Conservation (phyloP, 2,329 filamentous ascomycete species). For the Colletotrichum sp. region DNA sequence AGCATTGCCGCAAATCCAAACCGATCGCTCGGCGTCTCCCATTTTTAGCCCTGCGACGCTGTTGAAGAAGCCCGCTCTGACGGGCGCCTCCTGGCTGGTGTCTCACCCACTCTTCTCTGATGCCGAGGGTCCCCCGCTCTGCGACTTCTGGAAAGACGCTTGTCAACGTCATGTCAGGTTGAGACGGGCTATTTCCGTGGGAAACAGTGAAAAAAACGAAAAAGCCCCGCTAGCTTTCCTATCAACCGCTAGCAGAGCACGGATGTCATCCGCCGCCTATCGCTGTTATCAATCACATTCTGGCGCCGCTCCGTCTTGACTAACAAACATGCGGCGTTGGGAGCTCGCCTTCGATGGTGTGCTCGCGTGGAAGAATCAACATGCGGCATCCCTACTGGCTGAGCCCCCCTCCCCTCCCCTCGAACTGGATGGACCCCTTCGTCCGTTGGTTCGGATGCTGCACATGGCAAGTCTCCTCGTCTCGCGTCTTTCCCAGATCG, state of each 20-base stretch:
- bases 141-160: not conserved
- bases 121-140: conserved; percentile 2
- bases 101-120: not conserved
- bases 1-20: not conserved
- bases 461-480: not conserved
- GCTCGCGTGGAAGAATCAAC: not conserved
- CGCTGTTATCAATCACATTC: not conserved
- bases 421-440: not conserved
- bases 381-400: not conserved
- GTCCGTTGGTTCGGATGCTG: not conserved
- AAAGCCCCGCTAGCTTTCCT: not conserved
- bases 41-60: not conserved
- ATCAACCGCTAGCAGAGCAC: not conserved
- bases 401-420: not conserved
- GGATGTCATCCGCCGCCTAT: not conserved
- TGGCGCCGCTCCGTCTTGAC: not conserved
- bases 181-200: not conserved
- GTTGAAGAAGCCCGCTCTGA: not conserved
- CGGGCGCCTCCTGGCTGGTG: not conserved
- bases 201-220: not conserved
- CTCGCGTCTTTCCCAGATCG: not conserved
- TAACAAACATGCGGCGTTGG: not conserved
- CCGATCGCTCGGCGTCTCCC: not conserved
- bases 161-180: not conserved
- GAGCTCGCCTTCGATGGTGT: not conserved